Base-by-base conservation (phyloP, 352 stramenopile species). In the Phytophthora palmivora region DNA sequence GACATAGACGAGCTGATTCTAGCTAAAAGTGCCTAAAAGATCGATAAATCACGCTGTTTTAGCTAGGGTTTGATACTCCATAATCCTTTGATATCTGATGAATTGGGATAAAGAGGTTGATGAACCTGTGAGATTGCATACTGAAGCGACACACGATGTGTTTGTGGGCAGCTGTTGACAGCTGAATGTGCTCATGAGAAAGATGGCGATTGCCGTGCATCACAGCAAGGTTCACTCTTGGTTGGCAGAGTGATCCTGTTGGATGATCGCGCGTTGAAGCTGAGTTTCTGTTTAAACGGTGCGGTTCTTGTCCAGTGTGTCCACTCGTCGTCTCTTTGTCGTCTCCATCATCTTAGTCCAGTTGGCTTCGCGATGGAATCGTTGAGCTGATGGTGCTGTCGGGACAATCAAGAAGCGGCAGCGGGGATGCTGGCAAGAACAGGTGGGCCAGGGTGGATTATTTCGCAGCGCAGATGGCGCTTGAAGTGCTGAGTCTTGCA, bases 321-420 rank as follows among this genome's bases (percentile, higher is more conserved):
- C 43, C 19, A 18, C 36, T 67, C 30, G 58, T 51, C 42, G 33
- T 61, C 58, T 47, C 43, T 56, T 61, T 67, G 44, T 67, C 33
- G 18, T 34, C 16, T 60, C 28, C 34, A 62, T 56, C 51, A 28
- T 28, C 24, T 62, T 50, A 62, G 44, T 59, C 39, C 32, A 42
- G 15, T 22, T 48, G 14, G 46, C 14, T 58, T 30, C 47, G 45
- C 26, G 2, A 15, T 5, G 38, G 22, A 41, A 58, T 45, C 39
- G 21, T 57, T 57, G 36, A 63, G 28, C 10, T 19, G n/a, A 19
- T 16, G 22, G n/a, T 33, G 4, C 36, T 37, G 22, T 16, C 11
- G 15, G 38, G 8, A 48, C 21, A 15, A 7, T 15, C n/a, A n/a
- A n/a, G n/a, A n/a, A n/a, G n/a, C n/a, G n/a, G n/a, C n/a, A n/a